phyloP scores from a whole-genome alignment of 257 asterid species.

The Craterostigma plantagineum region DNA sequence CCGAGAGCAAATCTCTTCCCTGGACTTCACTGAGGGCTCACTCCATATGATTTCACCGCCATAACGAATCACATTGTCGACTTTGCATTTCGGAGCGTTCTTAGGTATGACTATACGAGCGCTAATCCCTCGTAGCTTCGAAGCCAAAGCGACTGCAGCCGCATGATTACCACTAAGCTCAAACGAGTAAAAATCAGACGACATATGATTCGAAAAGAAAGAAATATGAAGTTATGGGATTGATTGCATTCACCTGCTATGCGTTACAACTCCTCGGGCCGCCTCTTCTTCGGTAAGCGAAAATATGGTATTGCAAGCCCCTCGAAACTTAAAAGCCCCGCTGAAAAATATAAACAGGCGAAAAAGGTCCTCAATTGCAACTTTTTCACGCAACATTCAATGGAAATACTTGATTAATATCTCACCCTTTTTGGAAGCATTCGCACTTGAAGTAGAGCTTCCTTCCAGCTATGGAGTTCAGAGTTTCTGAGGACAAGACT shows the following conservation, averaged over 20 bases:
- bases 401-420: neutral
- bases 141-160: slow-evolving; percentile 95
- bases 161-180: slow-evolving; percentile 84
- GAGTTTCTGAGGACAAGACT: slow-evolving; percentile 50
- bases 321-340: slow-evolving; percentile 87
- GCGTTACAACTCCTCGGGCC: slow-evolving; percentile 72
- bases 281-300: slow-evolving; percentile 72
- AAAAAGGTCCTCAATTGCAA: slow-evolving; percentile 3
- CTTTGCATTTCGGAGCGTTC: slow-evolving; percentile 88
- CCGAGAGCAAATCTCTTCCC: slow-evolving; percentile 61
- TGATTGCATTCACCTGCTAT: slow-evolving; percentile 53
- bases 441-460: slow-evolving; percentile 74
- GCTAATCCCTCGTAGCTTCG: slow-evolving; percentile 69
- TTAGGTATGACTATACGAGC: slow-evolving; percentile 73
- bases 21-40: slow-evolving; percentile 48
- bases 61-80: slow-evolving; percentile 73
- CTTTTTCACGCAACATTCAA: slow-evolving; percentile 1
- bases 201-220: too few species aligned
- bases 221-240: too few species aligned
- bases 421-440: slow-evolving; percentile 96
- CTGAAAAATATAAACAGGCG: slow-evolving; percentile 18
- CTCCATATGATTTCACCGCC: slow-evolving; percentile 83
- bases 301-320: slow-evolving; percentile 88
- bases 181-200: slow-evolving; percentile 12
- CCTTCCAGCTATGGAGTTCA: slow-evolving; percentile 56